These are phyloP conservation scores for Mycosarcoma maydis DNA, from an alignment of 1,284 basidiomycete species.

Conservation along the genomic window DNA sequence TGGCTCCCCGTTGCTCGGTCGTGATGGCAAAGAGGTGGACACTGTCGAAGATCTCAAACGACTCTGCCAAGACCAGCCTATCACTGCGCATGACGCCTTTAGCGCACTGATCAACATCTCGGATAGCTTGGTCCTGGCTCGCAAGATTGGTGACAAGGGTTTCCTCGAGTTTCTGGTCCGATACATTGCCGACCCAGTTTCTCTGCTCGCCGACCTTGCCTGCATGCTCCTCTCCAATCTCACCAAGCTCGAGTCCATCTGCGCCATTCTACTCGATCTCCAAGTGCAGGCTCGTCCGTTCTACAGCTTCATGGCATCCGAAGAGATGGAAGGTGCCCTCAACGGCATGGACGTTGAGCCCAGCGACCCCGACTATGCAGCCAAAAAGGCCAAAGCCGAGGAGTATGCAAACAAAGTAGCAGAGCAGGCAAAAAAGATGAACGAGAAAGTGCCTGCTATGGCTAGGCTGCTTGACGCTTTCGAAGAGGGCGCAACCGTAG, in stretches of 20 bases:
- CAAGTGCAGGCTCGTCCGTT: slow-evolving; percentile 65
- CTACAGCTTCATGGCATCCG: slow-evolving; percentile 58
- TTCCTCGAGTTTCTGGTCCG: slow-evolving; percentile 87
- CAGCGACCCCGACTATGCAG: slow-evolving; percentile 55
- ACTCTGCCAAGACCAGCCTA: slow-evolving; percentile 80
- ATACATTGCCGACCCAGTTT: slow-evolving; percentile 88
- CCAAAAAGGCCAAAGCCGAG: slow-evolving; percentile 48
- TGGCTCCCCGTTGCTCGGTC: slow-evolving; percentile 46
- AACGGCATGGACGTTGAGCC: slow-evolving; percentile 63
- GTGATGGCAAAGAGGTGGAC: slow-evolving; percentile 60
- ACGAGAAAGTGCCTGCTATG: slow-evolving; percentile 61
- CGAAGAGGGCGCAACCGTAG: slow-evolving; percentile 64
- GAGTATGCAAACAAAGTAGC: slow-evolving; percentile 46
- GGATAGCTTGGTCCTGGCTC: slow-evolving; percentile 78
- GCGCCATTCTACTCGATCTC: slow-evolving; percentile 76
- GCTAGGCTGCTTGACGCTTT: slow-evolving; percentile 62
- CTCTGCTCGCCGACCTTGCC: slow-evolving; percentile 90
- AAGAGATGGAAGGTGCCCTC: slow-evolving; percentile 54
- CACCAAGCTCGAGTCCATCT: slow-evolving; percentile 79
- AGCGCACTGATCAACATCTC: slow-evolving; percentile 92
- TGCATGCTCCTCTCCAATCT: slow-evolving; percentile 97
- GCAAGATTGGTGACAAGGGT: slow-evolving; percentile 76
- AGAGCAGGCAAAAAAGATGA: slow-evolving; percentile 49
- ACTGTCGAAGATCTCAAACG: slow-evolving; percentile 76
- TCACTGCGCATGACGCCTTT: slow-evolving; percentile 93